These are phyloP conservation scores for Talaromyces marneffei DNA, from an alignment of 2,329 filamentous ascomycete genomes.

Conservation along the genomic window DNA sequence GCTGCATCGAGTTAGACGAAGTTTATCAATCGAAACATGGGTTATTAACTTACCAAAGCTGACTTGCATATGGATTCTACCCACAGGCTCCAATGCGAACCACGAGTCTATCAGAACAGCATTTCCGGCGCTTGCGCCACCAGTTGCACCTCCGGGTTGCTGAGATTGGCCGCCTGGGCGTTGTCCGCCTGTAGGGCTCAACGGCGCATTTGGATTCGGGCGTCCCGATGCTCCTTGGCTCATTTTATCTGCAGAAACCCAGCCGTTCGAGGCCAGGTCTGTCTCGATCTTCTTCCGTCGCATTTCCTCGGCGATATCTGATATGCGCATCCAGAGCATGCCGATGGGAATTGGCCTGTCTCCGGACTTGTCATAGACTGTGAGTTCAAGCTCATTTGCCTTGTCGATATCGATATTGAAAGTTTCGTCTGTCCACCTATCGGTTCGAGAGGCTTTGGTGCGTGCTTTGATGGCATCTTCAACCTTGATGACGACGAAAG, in stretches of 20 bases:
- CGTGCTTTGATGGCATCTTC: constrained; percentile 88
- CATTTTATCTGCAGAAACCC: constrained; percentile 97
- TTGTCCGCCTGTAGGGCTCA: constrained; percentile 20
- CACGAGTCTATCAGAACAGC: constrained; percentile 69
- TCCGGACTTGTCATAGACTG: constrained; percentile 90
- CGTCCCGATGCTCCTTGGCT: constrained; percentile 54
- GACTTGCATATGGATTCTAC: constrained; percentile 83
- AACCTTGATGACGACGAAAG: constrained; percentile 92
- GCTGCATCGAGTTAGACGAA: constrained; percentile 38
- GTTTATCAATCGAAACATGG: background rate
- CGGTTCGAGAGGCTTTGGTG: constrained; percentile 76
- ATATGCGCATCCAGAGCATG: constrained; percentile 92
- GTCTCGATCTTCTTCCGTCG: constrained; percentile 94
- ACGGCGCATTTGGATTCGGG: constrained; percentile 41
- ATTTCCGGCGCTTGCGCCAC: constrained; percentile 2
- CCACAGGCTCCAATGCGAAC: constrained; percentile 94
- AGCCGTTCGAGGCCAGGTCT: constrained; percentile 88
- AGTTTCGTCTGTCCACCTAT: constrained; percentile 85
- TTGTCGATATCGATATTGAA: constrained; percentile 95
- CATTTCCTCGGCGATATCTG: constrained; percentile 96
- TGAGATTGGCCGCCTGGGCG: constrained; percentile 24
- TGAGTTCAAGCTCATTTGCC: constrained; percentile 96
- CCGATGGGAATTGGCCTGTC: constrained; percentile 90
- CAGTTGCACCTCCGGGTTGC: constrained; percentile 7
- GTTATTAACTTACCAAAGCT: constrained; percentile 59